Conservation (phyloP, 2,329 filamentous ascomycete species). For the Alternaria infectoria region DNA sequence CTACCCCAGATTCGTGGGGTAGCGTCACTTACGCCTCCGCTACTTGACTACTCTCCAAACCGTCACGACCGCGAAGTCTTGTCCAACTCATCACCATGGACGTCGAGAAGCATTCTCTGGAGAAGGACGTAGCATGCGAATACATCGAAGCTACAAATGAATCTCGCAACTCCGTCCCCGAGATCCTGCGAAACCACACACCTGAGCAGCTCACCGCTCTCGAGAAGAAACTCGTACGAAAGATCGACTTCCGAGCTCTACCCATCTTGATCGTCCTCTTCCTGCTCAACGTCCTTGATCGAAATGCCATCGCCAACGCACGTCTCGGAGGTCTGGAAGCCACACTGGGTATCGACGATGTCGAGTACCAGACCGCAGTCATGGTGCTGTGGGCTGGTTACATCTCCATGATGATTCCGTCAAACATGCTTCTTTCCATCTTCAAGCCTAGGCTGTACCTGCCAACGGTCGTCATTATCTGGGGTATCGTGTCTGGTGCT, state of each 20-base stretch:
- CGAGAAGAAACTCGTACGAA: slow-evolving; percentile 35
- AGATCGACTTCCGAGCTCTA: slow-evolving; percentile 38
- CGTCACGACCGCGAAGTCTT: rapidly evolving
- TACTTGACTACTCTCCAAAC: too few relatives aligned
- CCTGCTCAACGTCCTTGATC: slow-evolving; percentile 39
- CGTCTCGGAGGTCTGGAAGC: slow-evolving; percentile 33
- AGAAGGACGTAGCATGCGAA: slow-evolving; percentile 9
- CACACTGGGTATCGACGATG: neutral
- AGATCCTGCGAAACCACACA: slow-evolving; percentile 17
- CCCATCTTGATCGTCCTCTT: slow-evolving; percentile 39
- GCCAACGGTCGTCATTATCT: slow-evolving; percentile 54
- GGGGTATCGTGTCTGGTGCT: slow-evolving; percentile 51
- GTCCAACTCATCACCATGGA: neutral
- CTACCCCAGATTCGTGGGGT: slow-evolving; percentile 7
- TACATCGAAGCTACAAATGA: slow-evolving; percentile 14
- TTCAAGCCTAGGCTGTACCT: slow-evolving; percentile 63
- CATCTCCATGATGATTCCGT: slow-evolving; percentile 67
- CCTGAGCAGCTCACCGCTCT: slow-evolving; percentile 27
- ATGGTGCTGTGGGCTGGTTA: slow-evolving; percentile 66
- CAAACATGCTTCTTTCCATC: slow-evolving; percentile 63
- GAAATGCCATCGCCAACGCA: slow-evolving; percentile 39
- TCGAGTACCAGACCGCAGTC: slow-evolving; percentile 34
- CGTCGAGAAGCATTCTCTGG: neutral
- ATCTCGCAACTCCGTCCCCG: slow-evolving; percentile 10
- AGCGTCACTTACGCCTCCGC: too few relatives aligned